These are phyloP conservation scores for Osmanthus fragrans DNA, from an alignment of 257 asterid species.

Conservation along the genomic window DNA sequence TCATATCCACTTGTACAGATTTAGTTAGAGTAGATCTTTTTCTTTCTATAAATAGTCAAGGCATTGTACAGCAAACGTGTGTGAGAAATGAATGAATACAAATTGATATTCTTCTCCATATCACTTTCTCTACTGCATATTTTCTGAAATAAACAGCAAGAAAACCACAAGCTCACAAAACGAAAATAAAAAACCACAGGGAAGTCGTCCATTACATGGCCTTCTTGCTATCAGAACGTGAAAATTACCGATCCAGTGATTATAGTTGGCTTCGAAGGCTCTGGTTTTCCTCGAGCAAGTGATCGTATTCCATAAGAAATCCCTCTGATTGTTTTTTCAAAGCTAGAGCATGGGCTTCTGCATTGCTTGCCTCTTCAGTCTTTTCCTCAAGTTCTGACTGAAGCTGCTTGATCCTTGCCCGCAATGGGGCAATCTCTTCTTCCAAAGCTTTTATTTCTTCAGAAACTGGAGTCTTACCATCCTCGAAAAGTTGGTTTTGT, in stretches of 20 bases:
- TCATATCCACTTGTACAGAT: no score
- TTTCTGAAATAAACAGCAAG: no score
- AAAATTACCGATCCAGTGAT: not conserved
- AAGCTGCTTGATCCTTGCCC: slow-evolving; percentile 1
- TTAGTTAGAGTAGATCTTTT: no score
- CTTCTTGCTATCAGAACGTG: not conserved
- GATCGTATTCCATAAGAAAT: not conserved
- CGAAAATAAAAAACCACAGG: no score
- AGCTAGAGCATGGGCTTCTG: not conserved
- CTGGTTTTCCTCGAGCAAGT: not conserved
- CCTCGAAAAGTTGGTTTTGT: not conserved
- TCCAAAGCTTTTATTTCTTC: slow-evolving; percentile 6
- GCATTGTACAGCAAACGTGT: no score
- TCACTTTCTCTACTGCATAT: no score
- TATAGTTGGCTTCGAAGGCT: not conserved
- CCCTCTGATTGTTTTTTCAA: not conserved
- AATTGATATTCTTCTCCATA: no score
- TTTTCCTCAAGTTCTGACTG: not conserved
- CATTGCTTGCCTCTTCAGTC: not conserved
- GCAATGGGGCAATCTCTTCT: not conserved
- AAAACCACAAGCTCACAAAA: no score
- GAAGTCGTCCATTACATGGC: not conserved
- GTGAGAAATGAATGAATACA: no score
- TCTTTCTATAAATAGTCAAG: no score
- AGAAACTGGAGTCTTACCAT: not conserved